These are phyloP conservation scores for Curvularia hawaiiensis DNA, from an alignment of 2,329 filamentous ascomycete species.

Conservation along the genomic window DNA sequence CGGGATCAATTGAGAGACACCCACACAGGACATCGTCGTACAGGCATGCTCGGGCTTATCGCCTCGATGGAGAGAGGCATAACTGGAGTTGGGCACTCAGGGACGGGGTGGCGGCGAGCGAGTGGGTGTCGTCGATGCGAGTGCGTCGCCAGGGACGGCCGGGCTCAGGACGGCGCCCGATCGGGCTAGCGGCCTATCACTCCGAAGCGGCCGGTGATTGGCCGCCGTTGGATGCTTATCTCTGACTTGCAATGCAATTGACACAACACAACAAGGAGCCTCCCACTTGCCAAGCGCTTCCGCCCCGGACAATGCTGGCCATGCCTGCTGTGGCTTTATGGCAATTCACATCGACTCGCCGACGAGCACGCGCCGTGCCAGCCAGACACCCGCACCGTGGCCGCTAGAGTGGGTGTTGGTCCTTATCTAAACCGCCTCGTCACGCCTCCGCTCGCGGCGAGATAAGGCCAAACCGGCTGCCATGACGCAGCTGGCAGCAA, in stretches of 20 bases:
- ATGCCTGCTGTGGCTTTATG: conserved; percentile 11
- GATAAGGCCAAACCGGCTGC: conserved; percentile 27
- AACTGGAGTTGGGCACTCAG: conserved; percentile 8
- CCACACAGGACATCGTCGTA: not conserved
- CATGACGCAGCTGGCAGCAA: conserved; percentile 36
- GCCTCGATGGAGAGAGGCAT: conserved; percentile 14
- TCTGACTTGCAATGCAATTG: conserved; percentile 20
- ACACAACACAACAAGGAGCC: conserved; percentile 25
- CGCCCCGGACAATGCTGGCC: conserved; percentile 31
- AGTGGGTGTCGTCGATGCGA: conserved; percentile 3
- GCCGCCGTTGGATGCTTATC: conserved; percentile 11
- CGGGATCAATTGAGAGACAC: not conserved
- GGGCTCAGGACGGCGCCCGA: conserved; percentile 7
- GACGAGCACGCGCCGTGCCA: conserved; percentile 18
- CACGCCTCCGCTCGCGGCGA: conserved; percentile 26
- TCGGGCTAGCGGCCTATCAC: conserved; percentile 2
- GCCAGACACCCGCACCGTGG: conserved; percentile 19
- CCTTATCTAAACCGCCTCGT: conserved; percentile 19
- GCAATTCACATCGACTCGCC: conserved; percentile 10
- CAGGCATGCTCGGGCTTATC: conserved; percentile 12
- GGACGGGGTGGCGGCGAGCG: conserved; percentile 13
- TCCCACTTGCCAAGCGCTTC: conserved; percentile 38
- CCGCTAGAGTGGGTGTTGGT: conserved; percentile 12
- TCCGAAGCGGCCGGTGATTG: conserved; percentile 3
- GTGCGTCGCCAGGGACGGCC: conserved; percentile 10